A percentile compares a stretch with the other conserved stretches of the same genome.
Evolutionary conservation across 768 basidiomycete genomes (phyloP).

Genomic region (Chalciporus pseudorubinellus): DNA sequence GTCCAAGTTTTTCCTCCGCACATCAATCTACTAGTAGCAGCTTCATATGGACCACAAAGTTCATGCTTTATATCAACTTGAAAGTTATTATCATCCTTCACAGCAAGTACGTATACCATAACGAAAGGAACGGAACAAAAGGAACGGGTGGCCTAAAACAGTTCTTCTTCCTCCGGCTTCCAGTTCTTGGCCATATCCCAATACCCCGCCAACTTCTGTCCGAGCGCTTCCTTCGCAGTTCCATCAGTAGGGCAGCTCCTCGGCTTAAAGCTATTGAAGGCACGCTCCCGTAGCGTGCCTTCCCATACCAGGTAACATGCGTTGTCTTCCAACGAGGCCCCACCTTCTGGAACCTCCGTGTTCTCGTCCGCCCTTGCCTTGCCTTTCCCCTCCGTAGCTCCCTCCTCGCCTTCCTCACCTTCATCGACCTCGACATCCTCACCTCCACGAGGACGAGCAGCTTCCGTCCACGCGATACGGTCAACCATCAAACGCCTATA

Average conservation of each 20-base stretch:
- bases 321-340: slow-evolving; percentile 74
- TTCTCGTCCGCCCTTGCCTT: slow-evolving; percentile 35
- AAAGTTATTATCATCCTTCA: background rate
- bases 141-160: slow-evolving; percentile 41
- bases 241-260: slow-evolving; percentile 81
- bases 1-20: too few relatives aligned
- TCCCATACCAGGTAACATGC: slow-evolving; percentile 92
- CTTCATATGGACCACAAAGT: too few relatives aligned
- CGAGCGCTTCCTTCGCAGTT: slow-evolving; percentile 82
- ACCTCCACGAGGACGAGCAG: slow-evolving; percentile 72
- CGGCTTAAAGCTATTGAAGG: slow-evolving; percentile 77
- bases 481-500: slow-evolving; percentile 85
- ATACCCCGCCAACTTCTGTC: slow-evolving; percentile 80
- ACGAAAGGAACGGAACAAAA: background rate
- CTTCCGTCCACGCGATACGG: slow-evolving; percentile 93
- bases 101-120: background rate
- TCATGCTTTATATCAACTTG: too few relatives aligned
- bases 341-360: slow-evolving; percentile 13
- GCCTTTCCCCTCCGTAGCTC: slow-evolving; percentile 28
- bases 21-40: too few relatives aligned
- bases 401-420: slow-evolving; percentile 46
- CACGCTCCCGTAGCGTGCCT: slow-evolving; percentile 79
- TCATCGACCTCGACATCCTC: slow-evolving; percentile 70
- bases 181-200: slow-evolving; percentile 96
- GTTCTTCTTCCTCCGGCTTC: slow-evolving; percentile 78